Evolutionary conservation across 169 alveolate genomes (phyloP), one percentile per base, ranked within the genome.

Genomic region (Eimeria necatrix): DNA sequence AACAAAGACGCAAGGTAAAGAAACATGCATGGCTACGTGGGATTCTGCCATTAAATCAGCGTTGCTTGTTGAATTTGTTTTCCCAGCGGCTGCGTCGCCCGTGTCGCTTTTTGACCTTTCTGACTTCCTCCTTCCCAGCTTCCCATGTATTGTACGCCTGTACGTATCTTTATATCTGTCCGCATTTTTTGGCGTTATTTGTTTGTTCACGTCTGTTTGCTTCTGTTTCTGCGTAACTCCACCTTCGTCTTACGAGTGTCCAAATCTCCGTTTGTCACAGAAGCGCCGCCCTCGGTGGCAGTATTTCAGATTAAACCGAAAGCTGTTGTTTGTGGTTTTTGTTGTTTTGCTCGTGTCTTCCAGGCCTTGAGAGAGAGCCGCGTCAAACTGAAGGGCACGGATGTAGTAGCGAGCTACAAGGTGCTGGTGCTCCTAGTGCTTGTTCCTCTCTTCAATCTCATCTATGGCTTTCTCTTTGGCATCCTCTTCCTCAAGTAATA

Each of bases 361-460:
- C 60, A 89, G 94, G 98, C 98, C 12, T 88, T 98, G 20, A 96
- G 96, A 71, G 96, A 95, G 93, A 97, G 98, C 76, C 93, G 96
- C 24, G 99, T 98, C 60, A 98, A 98, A 90, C 95, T 98, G 59
- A 97, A 96, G 80, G 99, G 98, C 9, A 95, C 97, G n/a, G 99
- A 97, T 88, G 99, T 98, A 59, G 97, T 97, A 64, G 98, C 98
- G 22, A 97, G 99, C 74, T 98, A 97, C 96, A 98, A 98, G 96
- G 96, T 97, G n/a, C 95, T 98, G 90, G 99, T 98, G 24, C 96
- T 97, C 56, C 90, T 98, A 84, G 99, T 97, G 22, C 78, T 98
- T 26, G 96, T 98, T 41, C 99, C 99, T 26, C 92, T 97, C n/a
- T 96, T 98, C 92, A 98, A 97, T 90, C 81, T 97, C 59, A 74